Base-by-base conservation (phyloP, 2,329 filamentous ascomycete genomes). In the Pyrenophora graminea region DNA sequence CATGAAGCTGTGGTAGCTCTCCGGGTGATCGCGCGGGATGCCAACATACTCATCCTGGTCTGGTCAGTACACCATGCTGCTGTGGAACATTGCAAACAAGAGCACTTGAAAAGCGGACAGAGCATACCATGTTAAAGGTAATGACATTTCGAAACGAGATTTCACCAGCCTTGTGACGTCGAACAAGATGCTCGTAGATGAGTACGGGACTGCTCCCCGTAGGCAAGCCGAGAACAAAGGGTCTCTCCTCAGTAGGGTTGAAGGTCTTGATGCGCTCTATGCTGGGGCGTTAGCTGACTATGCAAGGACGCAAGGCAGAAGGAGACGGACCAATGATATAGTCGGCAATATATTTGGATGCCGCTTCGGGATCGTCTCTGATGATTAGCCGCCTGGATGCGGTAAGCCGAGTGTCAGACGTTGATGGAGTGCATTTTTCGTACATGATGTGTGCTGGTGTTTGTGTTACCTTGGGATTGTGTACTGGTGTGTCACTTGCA, bases 1-100 rank as follows among this genome's bases (percentile, higher is more conserved):
- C 90, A 95, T 94, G 79, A 94, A 95, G 59, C 86, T 89, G 77
- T 95, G 90, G 76, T 95, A 95, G 66, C 87, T 91, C 72, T 94
- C 86, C 10, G 89, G 86, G 71, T 95, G 89, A 64, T 92, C 89
- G 66, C 89, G 85, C 30, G 90, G 87, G 56, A 95, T 83, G 50
- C 88, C 89, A 60, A 94, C 89, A 67, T 95, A 95, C 76, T 95
- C 90, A 75, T 95, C 90, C 85, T 88, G 60, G 31, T 45, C 25
- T 31, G 39, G 56, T 72, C 57, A 71, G 68, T 49, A 43, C 46
- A 46, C 42, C 39, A 54, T 53, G 55, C 52, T 52, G 57, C 41
- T 61, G 65, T 66, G 55, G 31, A 19, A 62, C 59, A 36, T 19
- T 36, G 25, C 36, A 38, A 58, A 55, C 53, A 61, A 61, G 56